phyloP scores from a whole-genome alignment of 768 basidiomycete species.

The Artomyces pyxidatus region DNA sequence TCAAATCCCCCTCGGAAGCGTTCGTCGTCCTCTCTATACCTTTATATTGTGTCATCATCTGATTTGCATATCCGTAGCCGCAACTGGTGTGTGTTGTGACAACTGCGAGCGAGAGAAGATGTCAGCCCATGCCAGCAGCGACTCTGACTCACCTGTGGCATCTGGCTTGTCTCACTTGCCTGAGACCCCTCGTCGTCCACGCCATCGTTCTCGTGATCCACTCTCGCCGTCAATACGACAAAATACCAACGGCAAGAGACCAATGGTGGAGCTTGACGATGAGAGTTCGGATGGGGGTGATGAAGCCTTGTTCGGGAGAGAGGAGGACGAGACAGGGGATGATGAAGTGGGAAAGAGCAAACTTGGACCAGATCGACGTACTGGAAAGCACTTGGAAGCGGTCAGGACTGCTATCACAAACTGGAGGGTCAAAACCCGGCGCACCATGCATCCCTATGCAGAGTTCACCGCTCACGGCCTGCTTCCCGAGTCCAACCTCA shows the following conservation, averaged over 20 bases:
- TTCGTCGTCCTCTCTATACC: background rate
- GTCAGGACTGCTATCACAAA: conserved; percentile 2
- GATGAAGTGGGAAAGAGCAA: background rate
- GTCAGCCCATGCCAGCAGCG: no score
- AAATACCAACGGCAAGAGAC: background rate
- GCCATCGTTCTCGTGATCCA: background rate
- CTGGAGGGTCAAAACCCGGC: background rate
- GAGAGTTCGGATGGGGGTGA: background rate
- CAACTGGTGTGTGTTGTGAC: background rate
- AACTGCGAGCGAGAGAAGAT: background rate
- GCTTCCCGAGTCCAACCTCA: background rate
- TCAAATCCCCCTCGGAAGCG: background rate
- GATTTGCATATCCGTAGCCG: background rate
- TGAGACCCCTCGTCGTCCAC: background rate
- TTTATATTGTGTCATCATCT: background rate
- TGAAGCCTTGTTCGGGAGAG: no score
- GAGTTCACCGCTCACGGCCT: background rate
- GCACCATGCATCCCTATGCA: background rate
- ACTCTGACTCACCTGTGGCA: no score
- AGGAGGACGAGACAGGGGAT: background rate
- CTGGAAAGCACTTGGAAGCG: background rate
- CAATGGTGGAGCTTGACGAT: background rate
- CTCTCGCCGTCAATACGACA: background rate
- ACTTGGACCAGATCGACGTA: conserved; percentile 1
- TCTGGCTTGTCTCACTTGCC: background rate